Evolutionary conservation across 768 basidiomycete species (phyloP), one percentile per base, ranked within the genome.

Genomic region (Porpolomopsis calyptriformis): DNA sequence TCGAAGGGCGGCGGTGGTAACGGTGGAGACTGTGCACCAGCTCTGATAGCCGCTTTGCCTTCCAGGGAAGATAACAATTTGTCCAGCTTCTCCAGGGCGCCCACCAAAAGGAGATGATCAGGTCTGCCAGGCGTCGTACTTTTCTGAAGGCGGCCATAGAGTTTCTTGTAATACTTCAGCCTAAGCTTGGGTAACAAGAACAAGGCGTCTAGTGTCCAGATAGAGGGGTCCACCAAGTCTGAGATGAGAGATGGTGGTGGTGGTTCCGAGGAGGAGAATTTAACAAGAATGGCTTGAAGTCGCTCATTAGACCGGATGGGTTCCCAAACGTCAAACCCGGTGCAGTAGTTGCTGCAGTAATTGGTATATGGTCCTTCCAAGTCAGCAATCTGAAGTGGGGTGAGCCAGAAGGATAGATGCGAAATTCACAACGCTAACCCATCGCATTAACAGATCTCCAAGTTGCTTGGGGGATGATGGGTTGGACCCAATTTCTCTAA

Each of bases 391-490:
- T 97, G 61, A 26, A 40, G 43, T 29, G 48, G 48, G 50, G 52
- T 50, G 45, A 50, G 43, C 53, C 46, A 53, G 47, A 51, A 14
- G 39, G 35, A 41, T 34, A 46, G 36, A 34, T 31, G 37, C 23
- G 49, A 20, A 38, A 44, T 33, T 20, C 46, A 40, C 37, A 39
- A 27, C 39, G 66, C 86, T 50, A 53, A 94, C 94, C 96, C 94
- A 98, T 66, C 85, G 81, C 85, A 97, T 96, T 45, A 99, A 71
- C 33, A 99, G 69, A 62, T 98, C 94, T 33, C 96, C 93, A 23
- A 99, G 71, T 10, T 85, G 90, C 59, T 92, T 96, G 4, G 93
- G 91, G 10, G 87, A 89, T 4, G 88, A 82, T 1, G 94, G 93
- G 64, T 83, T 88, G 14, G 85, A 78, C 16, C 91, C 93, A 51